Conservation (phyloP, 352 stramenopile genomes). For the Phytophthora crassamura region DNA sequence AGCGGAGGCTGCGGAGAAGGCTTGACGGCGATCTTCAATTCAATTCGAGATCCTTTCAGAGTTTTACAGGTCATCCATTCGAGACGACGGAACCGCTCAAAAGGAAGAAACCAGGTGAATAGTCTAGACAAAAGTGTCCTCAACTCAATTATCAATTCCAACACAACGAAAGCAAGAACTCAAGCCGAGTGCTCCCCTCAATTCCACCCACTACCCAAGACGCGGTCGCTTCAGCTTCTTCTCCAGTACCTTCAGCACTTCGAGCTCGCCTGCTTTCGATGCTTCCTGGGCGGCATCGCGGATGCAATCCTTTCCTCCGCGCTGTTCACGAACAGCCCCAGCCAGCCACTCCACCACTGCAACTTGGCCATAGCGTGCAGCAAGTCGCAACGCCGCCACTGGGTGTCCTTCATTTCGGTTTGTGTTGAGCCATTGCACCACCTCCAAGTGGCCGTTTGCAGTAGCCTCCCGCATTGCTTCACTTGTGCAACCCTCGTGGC, state of each 20-base stretch:
- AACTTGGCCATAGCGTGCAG: background rate
- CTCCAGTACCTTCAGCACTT: no score
- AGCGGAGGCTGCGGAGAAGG: slow-evolving; percentile 1
- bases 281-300: background rate
- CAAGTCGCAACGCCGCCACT: background rate
- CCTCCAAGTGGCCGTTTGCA: background rate
- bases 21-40: background rate
- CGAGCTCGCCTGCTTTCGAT: no score
- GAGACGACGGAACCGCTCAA: no score
- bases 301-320: background rate
- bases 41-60: no score
- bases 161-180: no score
- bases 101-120: no score
- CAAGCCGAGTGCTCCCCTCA: no score
- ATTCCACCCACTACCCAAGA: no score
- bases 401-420: slow-evolving; percentile 5
- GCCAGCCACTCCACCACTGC: background rate
- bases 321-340: background rate
- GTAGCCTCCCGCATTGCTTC: background rate
- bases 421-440: slow-evolving; percentile 5
- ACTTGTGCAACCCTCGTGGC: slow-evolving; percentile 6
- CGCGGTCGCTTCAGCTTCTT: no score
- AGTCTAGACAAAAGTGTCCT: no score
- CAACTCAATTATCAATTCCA: no score
- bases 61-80: no score